These are phyloP conservation scores for Jatropha curcas DNA, from an alignment of 345 rosid genomes.

Conservation along the genomic window DNA sequence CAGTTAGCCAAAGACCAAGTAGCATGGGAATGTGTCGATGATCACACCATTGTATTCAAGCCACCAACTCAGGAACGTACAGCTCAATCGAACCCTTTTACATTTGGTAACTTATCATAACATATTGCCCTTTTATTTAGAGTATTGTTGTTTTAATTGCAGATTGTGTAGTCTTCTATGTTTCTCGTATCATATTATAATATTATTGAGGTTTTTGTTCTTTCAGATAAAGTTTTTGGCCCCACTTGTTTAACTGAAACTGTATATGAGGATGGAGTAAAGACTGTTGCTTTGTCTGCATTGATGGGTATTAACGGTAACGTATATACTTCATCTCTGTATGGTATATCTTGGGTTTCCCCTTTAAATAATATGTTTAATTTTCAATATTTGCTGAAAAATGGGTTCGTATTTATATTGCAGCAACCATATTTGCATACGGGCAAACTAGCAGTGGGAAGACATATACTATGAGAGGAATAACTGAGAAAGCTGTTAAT, in stretches of 20 bases:
- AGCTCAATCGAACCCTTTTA: conserved; percentile 71
- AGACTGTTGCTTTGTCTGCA: conserved; percentile 95
- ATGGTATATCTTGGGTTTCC: not conserved
- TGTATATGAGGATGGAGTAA: conserved; percentile 96
- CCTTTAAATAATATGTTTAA: conserved; percentile 6
- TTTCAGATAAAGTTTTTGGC: conserved; percentile 91
- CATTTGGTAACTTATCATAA: conserved; percentile 64
- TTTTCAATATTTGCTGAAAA: not conserved
- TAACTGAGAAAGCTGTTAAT: conserved; percentile 95
- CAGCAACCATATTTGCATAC: conserved; percentile 98
- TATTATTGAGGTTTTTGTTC: conserved; percentile 14
- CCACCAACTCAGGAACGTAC: conserved; percentile 78
- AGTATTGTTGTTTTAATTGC: not conserved
- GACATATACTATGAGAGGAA: conserved; percentile 97
- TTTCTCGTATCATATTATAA: not conserved
- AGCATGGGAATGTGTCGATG: conserved; percentile 95
- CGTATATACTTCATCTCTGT: not conserved
- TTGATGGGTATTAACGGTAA: conserved; percentile 95
- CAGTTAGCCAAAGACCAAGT: conserved; percentile 80
- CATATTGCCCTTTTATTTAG: not conserved
- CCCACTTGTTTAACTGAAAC: conserved; percentile 67
- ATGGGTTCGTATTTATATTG: conserved; percentile 5
- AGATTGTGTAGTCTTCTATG: not conserved
- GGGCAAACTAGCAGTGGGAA: conserved; percentile 99
- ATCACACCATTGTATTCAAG: conserved; percentile 69